Percentiles rank a stretch among this genome's conserved stretches.
phyloP scores from a whole-genome alignment of 345 rosid genomes.

The Brassica cretica region DNA sequence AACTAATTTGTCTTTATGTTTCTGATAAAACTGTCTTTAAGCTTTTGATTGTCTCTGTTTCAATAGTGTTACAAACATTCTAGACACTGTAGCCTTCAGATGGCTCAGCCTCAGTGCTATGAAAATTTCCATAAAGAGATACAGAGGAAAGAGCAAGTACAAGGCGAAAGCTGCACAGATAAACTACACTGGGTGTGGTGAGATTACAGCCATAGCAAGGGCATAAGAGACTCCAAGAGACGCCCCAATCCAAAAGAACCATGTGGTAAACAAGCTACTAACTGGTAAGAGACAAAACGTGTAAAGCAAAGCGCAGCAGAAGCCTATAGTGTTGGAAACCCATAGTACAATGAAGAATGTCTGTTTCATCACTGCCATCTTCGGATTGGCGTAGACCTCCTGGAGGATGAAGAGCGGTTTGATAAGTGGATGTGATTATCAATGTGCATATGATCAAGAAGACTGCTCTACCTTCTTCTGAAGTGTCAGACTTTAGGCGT shows the following conservation, averaged over 20 bases:
- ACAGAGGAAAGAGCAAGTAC: slow-evolving; percentile 7
- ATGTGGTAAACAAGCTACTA: background rate
- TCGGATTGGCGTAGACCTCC: slow-evolving; percentile 25
- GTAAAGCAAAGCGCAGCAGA: slow-evolving; percentile 24
- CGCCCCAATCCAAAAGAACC: slow-evolving; percentile 7
- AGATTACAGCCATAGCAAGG: slow-evolving; percentile 25
- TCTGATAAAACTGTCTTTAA: slow-evolving; percentile 27
- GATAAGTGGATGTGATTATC: slow-evolving; percentile 29
- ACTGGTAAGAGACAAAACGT: slow-evolving; percentile 36
- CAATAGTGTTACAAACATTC: background rate
- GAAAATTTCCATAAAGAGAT: background rate
- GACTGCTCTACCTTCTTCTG: background rate
- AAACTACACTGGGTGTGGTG: slow-evolving; percentile 5
- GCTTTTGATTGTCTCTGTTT: background rate
- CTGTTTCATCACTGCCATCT: slow-evolving; percentile 16
- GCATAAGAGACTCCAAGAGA: slow-evolving; percentile 26
- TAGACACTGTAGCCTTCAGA: background rate
- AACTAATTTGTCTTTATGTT: slow-evolving; percentile 32
- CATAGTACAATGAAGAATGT: slow-evolving; percentile 19
- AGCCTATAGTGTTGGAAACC: slow-evolving; percentile 23
- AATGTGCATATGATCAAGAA: slow-evolving; percentile 28
- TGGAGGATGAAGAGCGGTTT: slow-evolving; percentile 31
- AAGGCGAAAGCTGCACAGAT: background rate
- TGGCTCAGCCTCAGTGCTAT: background rate
- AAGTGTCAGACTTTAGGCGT: background rate